Conservation (phyloP, 441 rosid genomes). For the Erysimum pusillum region DNA sequence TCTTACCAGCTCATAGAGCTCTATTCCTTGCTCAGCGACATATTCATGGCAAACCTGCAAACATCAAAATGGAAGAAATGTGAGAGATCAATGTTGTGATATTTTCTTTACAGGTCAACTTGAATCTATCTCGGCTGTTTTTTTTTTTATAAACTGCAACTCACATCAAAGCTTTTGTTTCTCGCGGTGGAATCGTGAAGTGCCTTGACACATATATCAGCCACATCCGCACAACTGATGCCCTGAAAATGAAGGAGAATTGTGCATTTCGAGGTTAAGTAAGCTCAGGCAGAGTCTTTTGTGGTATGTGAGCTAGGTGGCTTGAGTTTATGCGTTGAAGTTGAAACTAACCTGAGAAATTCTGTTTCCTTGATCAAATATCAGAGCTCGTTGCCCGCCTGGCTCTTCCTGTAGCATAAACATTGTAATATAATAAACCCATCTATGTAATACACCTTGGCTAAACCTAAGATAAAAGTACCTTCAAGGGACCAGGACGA, state of each 20-base stretch:
- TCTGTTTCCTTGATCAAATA: slow-evolving; percentile 96
- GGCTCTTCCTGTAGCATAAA: slow-evolving; percentile 83
- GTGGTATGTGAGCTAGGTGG: not conserved
- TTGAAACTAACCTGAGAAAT: slow-evolving; percentile 71
- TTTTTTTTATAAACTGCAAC: slow-evolving; percentile 38
- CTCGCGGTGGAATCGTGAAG: slow-evolving; percentile 95
- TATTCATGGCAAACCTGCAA: slow-evolving; percentile 92
- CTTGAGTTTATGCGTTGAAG: not conserved
- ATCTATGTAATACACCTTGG: slow-evolving; percentile 9
- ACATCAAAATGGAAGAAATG: slow-evolving; percentile 18
- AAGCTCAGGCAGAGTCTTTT: not conserved
- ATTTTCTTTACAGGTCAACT: not conserved
- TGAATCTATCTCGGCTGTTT: not conserved
- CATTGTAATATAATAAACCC: slow-evolving; percentile 13
- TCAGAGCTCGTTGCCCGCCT: slow-evolving; percentile 95
- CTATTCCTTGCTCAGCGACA: slow-evolving; percentile 86
- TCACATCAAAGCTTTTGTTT: slow-evolving; percentile 96
- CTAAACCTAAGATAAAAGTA: slow-evolving; percentile 28
- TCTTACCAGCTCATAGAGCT: slow-evolving; percentile 94
- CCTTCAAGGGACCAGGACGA: slow-evolving; percentile 95
- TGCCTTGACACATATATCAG: slow-evolving; percentile 95
- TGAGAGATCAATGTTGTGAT: slow-evolving; percentile 25
- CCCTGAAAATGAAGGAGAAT: slow-evolving; percentile 57
- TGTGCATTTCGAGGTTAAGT: not conserved
- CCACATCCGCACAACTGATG: slow-evolving; percentile 95